These are phyloP conservation scores for Lotus japonicus DNA, from an alignment of 306 rosid genomes.

Conservation along the genomic window DNA sequence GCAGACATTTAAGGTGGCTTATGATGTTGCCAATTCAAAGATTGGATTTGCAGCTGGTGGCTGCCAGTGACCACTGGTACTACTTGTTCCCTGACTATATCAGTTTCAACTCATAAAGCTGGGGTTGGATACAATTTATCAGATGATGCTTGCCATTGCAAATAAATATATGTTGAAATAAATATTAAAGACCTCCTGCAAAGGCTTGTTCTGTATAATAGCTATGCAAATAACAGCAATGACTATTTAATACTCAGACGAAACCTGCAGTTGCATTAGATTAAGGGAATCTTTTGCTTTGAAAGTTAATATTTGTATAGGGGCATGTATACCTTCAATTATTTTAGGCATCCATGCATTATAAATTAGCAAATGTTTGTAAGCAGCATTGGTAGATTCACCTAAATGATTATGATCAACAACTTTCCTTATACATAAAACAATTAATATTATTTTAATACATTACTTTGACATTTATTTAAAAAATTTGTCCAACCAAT, in stretches of 20 bases:
- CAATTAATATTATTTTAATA: too few species aligned
- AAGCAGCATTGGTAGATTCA: too few species aligned
- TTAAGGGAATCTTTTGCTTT: too few species aligned
- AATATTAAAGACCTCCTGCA: neutral
- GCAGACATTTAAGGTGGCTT: constrained; percentile 40
- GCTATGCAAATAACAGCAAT: constrained; percentile 14
- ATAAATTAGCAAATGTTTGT: too few species aligned
- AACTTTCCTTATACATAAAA: too few species aligned
- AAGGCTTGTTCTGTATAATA: constrained; percentile 15
- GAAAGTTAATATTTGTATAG: too few species aligned
- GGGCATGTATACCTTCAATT: too few species aligned
- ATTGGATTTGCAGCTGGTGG: constrained; percentile 57
- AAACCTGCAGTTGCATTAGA: neutral
- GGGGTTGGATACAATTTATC: neutral
- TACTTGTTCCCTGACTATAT: too few species aligned
- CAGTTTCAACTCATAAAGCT: neutral
- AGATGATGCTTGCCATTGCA: neutral
- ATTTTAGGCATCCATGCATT: too few species aligned
- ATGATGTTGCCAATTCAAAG: constrained; percentile 50
- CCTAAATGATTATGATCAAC: too few species aligned
- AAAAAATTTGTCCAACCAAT: too few species aligned
- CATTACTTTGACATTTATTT: too few species aligned
- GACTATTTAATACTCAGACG: neutral
- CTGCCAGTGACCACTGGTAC: constrained; percentile 27
- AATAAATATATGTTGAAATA: neutral